Conservation (phyloP, 352 stramenopile genomes). For the Thalassiosira mediterranea region DNA sequence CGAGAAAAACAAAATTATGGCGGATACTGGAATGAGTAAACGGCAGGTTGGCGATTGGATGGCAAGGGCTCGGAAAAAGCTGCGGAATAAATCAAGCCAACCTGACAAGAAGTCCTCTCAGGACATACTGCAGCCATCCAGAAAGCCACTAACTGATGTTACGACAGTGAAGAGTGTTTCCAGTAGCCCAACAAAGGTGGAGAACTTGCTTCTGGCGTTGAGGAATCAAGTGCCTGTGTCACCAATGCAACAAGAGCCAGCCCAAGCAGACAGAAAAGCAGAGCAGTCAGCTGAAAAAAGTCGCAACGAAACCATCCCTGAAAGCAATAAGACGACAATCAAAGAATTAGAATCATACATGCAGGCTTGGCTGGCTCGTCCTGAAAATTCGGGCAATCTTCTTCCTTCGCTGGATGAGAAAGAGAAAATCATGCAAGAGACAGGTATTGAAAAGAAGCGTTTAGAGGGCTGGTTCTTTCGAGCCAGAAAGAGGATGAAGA, state of each 20-base stretch:
- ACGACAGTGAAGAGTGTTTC: slow-evolving; percentile 7
- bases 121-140: neutral
- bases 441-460: slow-evolving; percentile 40
- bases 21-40: slow-evolving; percentile 51
- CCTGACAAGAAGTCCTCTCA: neutral
- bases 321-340: slow-evolving; percentile 27
- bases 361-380: slow-evolving; percentile 21
- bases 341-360: slow-evolving; percentile 23
- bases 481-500: slow-evolving; percentile 19
- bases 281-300: slow-evolving; percentile 21
- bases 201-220: slow-evolving; percentile 30
- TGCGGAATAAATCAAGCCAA: slow-evolving; percentile 17
- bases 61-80: slow-evolving; percentile 43
- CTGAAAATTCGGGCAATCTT: slow-evolving; percentile 39
- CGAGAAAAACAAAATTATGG: slow-evolving; percentile 46
- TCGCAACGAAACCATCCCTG: slow-evolving; percentile 21
- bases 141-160: slow-evolving; percentile 7
- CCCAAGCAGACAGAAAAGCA: neutral
- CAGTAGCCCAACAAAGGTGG: slow-evolving; percentile 20
- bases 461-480: slow-evolving; percentile 25
- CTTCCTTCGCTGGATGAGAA: slow-evolving; percentile 31
- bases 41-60: slow-evolving; percentile 58
- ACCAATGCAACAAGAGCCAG: neutral
- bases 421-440: slow-evolving; percentile 39
- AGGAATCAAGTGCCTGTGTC: slow-evolving; percentile 19